phyloP scores from a whole-genome alignment of 1,284 basidiomycete genomes.

The Ganoderma sinense region DNA sequence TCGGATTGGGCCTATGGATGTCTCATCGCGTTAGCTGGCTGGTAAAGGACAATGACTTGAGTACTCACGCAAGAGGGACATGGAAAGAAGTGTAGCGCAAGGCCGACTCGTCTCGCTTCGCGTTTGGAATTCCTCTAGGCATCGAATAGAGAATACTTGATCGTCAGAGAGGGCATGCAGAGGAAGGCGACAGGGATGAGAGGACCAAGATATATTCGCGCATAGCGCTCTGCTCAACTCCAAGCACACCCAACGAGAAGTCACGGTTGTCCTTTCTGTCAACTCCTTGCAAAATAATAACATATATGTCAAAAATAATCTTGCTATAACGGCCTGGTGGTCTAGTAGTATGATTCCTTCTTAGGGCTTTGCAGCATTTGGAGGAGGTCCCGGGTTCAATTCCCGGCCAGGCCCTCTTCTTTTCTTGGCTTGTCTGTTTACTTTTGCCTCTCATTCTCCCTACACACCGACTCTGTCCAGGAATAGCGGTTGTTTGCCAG shows the following conservation, averaged over 20 bases:
- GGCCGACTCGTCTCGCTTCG: slow-evolving; percentile 79
- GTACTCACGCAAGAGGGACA: slow-evolving; percentile 74
- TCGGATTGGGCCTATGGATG: slow-evolving; percentile 68
- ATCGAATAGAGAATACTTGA: slow-evolving; percentile 46
- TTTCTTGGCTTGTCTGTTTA: slow-evolving; percentile 22
- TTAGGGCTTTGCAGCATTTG: slow-evolving; percentile 44
- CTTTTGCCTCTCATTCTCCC: background rate
- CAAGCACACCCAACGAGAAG: background rate
- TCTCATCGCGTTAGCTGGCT: background rate
- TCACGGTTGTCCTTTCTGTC: background rate
- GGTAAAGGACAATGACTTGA: background rate
- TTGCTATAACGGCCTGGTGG: slow-evolving; percentile 25
- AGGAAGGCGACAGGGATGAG: background rate
- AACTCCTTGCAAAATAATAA: background rate
- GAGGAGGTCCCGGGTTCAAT: slow-evolving; percentile 89
- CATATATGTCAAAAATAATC: background rate
- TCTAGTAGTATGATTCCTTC: slow-evolving; percentile 35
- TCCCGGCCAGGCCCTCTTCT: slow-evolving; percentile 75
- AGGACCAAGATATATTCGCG: slow-evolving; percentile 1
- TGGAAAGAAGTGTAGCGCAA: slow-evolving; percentile 82
- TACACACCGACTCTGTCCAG: no score
- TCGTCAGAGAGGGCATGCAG: background rate
- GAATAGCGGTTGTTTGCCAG: no score
- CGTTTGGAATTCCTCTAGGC: slow-evolving; percentile 83
- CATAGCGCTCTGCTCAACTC: slow-evolving; percentile 17